Evolutionary conservation across 495 filamentous ascomycete species (phyloP).

Genomic region (Jackrogersella minutella): DNA sequence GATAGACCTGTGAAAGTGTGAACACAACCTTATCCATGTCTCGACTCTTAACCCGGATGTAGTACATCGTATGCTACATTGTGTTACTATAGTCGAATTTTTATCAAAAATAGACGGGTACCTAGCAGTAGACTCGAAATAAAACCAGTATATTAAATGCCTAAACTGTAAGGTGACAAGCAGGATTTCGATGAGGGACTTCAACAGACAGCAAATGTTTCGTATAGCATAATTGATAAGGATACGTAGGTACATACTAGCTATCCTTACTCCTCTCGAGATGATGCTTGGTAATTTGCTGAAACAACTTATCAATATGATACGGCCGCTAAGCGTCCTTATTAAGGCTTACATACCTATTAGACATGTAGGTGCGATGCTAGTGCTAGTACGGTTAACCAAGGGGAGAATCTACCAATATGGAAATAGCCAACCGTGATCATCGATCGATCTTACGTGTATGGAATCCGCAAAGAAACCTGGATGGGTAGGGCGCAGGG

Average conservation of each 20-base stretch:
- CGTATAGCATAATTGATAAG: not conserved
- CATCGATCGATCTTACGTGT: slow-evolving; percentile 26
- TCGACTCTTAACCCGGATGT: no score
- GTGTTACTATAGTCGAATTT: no score
- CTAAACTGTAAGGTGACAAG: not conserved
- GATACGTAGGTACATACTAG: not conserved
- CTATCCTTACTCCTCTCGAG: no score
- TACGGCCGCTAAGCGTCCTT: slow-evolving; percentile 6
- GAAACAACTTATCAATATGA: slow-evolving; percentile 1
- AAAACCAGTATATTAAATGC: not conserved
- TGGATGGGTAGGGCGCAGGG: not conserved
- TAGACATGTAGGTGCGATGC: no score
- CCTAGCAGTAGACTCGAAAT: no score
- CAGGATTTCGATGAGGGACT: not conserved
- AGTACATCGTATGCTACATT: no score
- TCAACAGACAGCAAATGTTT: not conserved
- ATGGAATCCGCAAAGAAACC: not conserved
- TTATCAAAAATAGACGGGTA: no score
- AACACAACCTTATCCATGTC: no score
- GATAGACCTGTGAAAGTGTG: no score
- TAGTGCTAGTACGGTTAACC: not conserved
- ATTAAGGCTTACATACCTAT: slow-evolving; percentile 4
- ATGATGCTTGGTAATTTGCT: slow-evolving; percentile 1
- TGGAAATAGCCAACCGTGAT: slow-evolving; percentile 10
- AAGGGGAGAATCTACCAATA: slow-evolving; percentile 2